phyloP scores from a whole-genome alignment of 2,329 filamentous ascomycete genomes.

The Fusarium sp. region DNA sequence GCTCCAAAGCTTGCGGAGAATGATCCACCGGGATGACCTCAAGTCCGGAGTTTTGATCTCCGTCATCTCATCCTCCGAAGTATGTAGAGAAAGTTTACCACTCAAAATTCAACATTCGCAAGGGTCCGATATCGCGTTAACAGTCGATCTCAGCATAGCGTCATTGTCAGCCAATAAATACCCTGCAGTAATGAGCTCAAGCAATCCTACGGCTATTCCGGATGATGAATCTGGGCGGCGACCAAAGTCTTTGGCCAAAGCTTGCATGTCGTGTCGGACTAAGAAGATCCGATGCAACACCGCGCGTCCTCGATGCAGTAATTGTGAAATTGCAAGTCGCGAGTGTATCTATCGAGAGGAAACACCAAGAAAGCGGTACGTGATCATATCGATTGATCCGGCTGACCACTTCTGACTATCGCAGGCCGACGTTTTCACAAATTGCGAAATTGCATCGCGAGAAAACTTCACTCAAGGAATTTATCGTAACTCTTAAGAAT shows the following conservation, averaged over 20 bases:
- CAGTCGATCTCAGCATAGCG: no score
- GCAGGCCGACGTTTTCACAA: constrained; percentile 17
- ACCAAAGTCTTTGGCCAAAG: constrained; percentile 18
- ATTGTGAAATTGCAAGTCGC: constrained; percentile 3
- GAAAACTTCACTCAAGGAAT: neutral
- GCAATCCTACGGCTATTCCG: neutral
- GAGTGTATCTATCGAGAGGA: constrained; percentile 11
- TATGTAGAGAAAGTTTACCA: no score
- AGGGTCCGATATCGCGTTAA: no score
- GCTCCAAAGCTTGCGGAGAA: no score
- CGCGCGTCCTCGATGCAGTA: constrained; percentile 4
- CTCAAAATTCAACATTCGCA: no score
- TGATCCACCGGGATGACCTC: no score
- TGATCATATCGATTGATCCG: accelerated
- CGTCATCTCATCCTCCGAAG: no score
- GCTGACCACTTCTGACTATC: neutral
- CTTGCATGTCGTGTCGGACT: constrained; percentile 12
- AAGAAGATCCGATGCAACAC: constrained; percentile 24
- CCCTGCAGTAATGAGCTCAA: constrained; percentile 1
- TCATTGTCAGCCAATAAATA: neutral
- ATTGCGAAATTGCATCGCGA: constrained; percentile 14
- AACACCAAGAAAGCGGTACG: constrained; percentile 13
- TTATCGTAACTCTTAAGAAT: constrained; percentile 7
- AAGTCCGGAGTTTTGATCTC: no score
- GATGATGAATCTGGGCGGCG: neutral